These are phyloP conservation scores for Fusarium bulbicola DNA, from an alignment of 2,329 filamentous ascomycete genomes.

Conservation along the genomic window DNA sequence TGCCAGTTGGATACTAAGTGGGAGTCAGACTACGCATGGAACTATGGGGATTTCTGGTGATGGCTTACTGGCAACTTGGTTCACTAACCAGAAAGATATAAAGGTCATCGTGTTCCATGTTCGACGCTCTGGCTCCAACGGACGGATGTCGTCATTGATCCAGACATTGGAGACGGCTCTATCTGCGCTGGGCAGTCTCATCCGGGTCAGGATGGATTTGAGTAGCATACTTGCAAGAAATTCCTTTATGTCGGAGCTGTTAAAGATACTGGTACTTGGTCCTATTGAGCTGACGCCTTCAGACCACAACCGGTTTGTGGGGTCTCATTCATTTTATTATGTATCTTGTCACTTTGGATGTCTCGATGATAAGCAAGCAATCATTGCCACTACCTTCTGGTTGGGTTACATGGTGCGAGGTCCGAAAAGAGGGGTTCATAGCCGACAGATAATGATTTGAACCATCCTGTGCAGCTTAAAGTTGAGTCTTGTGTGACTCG, in stretches of 20 bases:
- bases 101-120: neutral
- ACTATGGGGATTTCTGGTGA: rapidly evolving
- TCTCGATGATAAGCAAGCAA: neutral
- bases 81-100: neutral
- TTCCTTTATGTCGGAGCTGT: neutral
- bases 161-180: neutral
- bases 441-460: neutral
- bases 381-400: neutral
- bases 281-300: no score
- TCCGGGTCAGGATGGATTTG: neutral
- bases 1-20: neutral
- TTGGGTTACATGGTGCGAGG: neutral
- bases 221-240: neutral
- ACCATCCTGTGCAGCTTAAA: neutral
- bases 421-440: neutral
- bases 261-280: neutral
- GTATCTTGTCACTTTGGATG: neutral
- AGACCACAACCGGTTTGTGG: rapidly evolving
- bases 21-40: neutral
- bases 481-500: neutral
- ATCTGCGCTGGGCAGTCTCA: neutral
- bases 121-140: neutral
- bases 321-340: neutral
- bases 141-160: neutral
- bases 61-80: neutral